These are phyloP conservation scores for Wickerhamomyces pijperi DNA, from an alignment of 805 yeast genomes.

Conservation along the genomic window DNA sequence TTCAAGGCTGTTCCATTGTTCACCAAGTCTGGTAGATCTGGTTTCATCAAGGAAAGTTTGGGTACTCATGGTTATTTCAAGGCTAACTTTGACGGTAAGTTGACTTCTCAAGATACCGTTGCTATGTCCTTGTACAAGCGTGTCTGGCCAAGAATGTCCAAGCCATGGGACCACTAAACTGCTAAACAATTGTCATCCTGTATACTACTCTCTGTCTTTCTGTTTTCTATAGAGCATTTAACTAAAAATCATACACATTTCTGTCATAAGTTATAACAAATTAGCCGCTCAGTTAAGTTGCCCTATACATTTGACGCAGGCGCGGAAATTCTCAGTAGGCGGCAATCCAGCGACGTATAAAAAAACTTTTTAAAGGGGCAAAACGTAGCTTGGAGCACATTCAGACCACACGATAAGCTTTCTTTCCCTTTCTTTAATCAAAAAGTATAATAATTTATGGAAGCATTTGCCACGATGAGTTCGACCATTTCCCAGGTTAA, in stretches of 20 bases:
- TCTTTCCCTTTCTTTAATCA: conserved; percentile 19
- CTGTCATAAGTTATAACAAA: too few relatives aligned
- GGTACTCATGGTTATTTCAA: conserved; percentile 99
- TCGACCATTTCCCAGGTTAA: conserved; percentile 16
- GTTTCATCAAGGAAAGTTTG: conserved; percentile 86
- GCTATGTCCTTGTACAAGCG: conserved; percentile 93
- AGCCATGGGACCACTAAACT: conserved; percentile 17
- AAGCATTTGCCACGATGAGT: conserved; percentile 23
- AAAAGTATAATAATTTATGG: conserved; percentile 19
- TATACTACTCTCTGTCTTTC: too few relatives aligned
- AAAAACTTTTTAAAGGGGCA: conserved; percentile 4
- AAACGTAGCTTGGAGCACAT: too few relatives aligned
- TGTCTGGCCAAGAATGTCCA: conserved; percentile 67
- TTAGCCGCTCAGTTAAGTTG: too few relatives aligned
- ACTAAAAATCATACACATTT: too few relatives aligned
- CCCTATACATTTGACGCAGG: too few relatives aligned
- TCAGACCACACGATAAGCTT: conserved; percentile 1
- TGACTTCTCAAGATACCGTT: conserved; percentile 84
- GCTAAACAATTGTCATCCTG: too few relatives aligned
- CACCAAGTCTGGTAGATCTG: conserved; percentile 87
- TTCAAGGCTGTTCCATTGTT: conserved; percentile 87
- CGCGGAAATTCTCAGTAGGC: too few relatives aligned
- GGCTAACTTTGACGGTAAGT: conserved; percentile 85
- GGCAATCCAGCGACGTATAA: too few relatives aligned
- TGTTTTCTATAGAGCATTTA: too few relatives aligned